A percentile compares a stretch with the other conserved stretches of the same genome.
These are phyloP conservation scores for Inonotus obliquus DNA, from an alignment of 1,284 basidiomycete genomes.

Conservation along the genomic window DNA sequence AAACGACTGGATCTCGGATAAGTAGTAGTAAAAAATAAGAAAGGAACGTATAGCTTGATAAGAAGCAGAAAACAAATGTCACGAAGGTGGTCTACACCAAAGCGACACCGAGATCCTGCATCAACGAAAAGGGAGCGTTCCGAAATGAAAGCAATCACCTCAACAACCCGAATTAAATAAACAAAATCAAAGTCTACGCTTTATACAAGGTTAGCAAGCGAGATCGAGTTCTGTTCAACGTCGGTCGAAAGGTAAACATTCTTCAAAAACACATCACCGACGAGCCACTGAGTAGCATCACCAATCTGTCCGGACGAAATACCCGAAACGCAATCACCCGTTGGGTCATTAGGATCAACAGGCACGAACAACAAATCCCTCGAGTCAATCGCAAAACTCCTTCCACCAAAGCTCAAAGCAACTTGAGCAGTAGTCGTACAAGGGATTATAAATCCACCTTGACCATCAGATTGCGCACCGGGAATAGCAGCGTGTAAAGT, in stretches of 20 bases:
- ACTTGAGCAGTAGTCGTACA: constrained; percentile 66
- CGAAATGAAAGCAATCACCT: too few species aligned
- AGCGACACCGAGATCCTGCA: too few species aligned
- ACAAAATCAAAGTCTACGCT: neutral
- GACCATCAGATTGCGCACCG: constrained; percentile 55
- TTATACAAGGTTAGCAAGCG: constrained; percentile 54
- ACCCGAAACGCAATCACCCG: constrained; percentile 70
- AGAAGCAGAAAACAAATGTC: too few species aligned
- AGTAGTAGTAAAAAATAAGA: too few species aligned
- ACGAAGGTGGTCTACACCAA: too few species aligned
- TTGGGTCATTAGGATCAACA: constrained; percentile 52
- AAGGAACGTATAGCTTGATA: too few species aligned
- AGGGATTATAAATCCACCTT: constrained; percentile 73
- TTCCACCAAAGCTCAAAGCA: constrained; percentile 64
- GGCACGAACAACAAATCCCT: constrained; percentile 71
- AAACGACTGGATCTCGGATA: too few species aligned
- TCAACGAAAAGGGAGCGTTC: too few species aligned
- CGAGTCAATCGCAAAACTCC: constrained; percentile 59
- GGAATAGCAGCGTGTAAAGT: constrained; percentile 55
- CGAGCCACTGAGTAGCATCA: constrained; percentile 68
- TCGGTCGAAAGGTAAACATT: constrained; percentile 78
- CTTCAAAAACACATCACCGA: constrained; percentile 73
- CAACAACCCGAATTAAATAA: neutral
- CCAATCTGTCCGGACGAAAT: constrained; percentile 65
- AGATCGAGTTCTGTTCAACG: constrained; percentile 61